Base-by-base conservation (phyloP, 441 rosid genomes). In the Isatis lusitanica region DNA sequence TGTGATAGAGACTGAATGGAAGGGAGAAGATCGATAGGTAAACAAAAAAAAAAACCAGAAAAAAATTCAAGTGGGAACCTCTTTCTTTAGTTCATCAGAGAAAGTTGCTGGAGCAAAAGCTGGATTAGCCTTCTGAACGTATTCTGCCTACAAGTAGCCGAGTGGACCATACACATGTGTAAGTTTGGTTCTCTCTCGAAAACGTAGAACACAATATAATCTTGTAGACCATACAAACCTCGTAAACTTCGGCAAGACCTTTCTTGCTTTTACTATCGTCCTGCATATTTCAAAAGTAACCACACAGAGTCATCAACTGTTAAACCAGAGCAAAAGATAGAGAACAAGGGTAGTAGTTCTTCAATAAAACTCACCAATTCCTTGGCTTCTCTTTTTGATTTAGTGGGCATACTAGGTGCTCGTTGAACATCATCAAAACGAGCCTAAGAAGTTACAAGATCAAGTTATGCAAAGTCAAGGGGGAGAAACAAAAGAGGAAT, bases 201-300 rank as follows among this genome's bases (percentile, higher is more conserved):
- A 35, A 33, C 17, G 12, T 39, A 53, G 52, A 53, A 66, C 28
- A 52, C 30, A 68, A 52, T 51, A 40, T 28, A 16, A 18, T 61
- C 70, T 52, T n/a, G 53, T 36, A 57, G 21, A 67, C 66, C 12
- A 40, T 44, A 72, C 93, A 75, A 79, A 94, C 99, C 99, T 92
- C 98, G 67, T 94, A 94, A 79, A 92, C 83, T 83, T 92, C 96
- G 16, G 91, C 97, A 47, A 92, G 94, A 76, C 98, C 94, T 84
- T 85, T 90, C 84, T 89, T 89, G 85, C 97, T 94, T 81, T 90
- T 94, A 74, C 75, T 87, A 48, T 94, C 98, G 57, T 94, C 96
- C 98, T 94, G 88, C 79, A 88, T 62, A 59, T 57, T 65, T 13
- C 64, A 51, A 59, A 38, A 55, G 43, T 65, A 77, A 44, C 43